These are phyloP conservation scores for Phaffomyces antillensis DNA, from an alignment of 805 yeast genomes.

Conservation along the genomic window DNA sequence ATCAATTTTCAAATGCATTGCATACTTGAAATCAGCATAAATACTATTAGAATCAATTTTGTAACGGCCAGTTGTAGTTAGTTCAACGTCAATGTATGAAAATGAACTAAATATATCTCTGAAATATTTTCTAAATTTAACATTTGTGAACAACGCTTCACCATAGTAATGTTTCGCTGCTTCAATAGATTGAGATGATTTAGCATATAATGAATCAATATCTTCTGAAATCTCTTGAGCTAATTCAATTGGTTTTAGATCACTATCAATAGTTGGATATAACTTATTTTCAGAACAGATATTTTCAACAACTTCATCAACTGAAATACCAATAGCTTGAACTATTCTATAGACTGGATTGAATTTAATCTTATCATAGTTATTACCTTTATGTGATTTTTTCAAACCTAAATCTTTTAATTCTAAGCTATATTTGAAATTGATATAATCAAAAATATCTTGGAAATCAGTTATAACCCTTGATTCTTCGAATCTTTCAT, in stretches of 20 bases:
- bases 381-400: slow-evolving; percentile 37
- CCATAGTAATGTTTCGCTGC: slow-evolving; percentile 73
- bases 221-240: slow-evolving; percentile 36
- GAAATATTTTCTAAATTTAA: slow-evolving; percentile 66
- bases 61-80: slow-evolving; percentile 77
- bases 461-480: slow-evolving; percentile 72
- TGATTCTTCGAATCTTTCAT: slow-evolving; percentile 49
- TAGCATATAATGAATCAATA: slow-evolving; percentile 42
- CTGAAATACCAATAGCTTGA: slow-evolving; percentile 66
- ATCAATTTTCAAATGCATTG: slow-evolving; percentile 70
- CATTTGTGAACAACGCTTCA: slow-evolving; percentile 74
- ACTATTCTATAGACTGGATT: slow-evolving; percentile 62
- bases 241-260: slow-evolving; percentile 51
- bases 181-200: slow-evolving; percentile 53
- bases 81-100: slow-evolving; percentile 62
- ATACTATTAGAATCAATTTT: slow-evolving; percentile 76
- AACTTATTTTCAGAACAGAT: slow-evolving; percentile 60
- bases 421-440: slow-evolving; percentile 52
- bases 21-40: slow-evolving; percentile 86
- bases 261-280: slow-evolving; percentile 65
- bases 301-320: slow-evolving; percentile 78
- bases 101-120: slow-evolving; percentile 55
- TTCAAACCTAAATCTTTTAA: slow-evolving; percentile 29
- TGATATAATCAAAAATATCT: slow-evolving; percentile 78
- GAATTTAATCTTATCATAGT: slow-evolving; percentile 59